Conservation (phyloP, 2,329 filamentous ascomycete species). For the Aspergillus transmontanensis region DNA sequence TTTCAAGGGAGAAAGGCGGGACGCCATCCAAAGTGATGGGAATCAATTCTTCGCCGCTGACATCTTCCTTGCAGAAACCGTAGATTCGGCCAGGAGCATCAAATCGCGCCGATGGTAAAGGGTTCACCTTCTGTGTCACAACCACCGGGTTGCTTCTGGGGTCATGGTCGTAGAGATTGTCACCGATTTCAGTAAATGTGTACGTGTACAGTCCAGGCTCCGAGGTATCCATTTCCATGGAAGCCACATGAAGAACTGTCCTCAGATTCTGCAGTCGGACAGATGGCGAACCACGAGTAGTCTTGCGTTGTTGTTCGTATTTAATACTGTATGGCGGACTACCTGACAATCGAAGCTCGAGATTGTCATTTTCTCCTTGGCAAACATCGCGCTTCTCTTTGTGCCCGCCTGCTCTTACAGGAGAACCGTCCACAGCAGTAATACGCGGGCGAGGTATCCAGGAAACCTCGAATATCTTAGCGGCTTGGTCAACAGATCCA, state of each 20-base stretch:
- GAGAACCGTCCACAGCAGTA: slow-evolving; percentile 55
- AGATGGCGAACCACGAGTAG: slow-evolving; percentile 65
- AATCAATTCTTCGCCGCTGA: slow-evolving; percentile 80
- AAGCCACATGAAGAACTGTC: slow-evolving; percentile 72
- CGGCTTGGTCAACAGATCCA: slow-evolving; percentile 73
- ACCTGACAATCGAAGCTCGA: slow-evolving; percentile 80
- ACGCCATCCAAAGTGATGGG: slow-evolving; percentile 81
- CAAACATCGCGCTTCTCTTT: slow-evolving; percentile 82
- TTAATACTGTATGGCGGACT: slow-evolving; percentile 79
- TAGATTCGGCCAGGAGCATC: slow-evolving; percentile 86
- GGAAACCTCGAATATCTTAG: slow-evolving; percentile 74
- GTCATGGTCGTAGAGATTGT: slow-evolving; percentile 81
- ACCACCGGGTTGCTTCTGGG: slow-evolving; percentile 66
- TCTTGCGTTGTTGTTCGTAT: slow-evolving; percentile 77
- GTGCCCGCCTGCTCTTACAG: slow-evolving; percentile 55
- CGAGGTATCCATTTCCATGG: slow-evolving; percentile 81
- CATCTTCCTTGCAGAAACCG: slow-evolving; percentile 89
- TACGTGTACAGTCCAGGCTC: slow-evolving; percentile 85
- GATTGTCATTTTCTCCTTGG: slow-evolving; percentile 88
- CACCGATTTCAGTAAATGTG: slow-evolving; percentile 77
- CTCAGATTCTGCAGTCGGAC: slow-evolving; percentile 73
- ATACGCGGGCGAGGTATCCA: slow-evolving; percentile 83
- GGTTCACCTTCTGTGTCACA: slow-evolving; percentile 80
- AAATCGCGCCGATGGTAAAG: slow-evolving; percentile 80
- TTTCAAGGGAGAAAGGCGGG: slow-evolving; percentile 85